These are phyloP conservation scores for Cryptosporidium sp. DNA, from an alignment of 169 alveolate species.

Conservation along the genomic window DNA sequence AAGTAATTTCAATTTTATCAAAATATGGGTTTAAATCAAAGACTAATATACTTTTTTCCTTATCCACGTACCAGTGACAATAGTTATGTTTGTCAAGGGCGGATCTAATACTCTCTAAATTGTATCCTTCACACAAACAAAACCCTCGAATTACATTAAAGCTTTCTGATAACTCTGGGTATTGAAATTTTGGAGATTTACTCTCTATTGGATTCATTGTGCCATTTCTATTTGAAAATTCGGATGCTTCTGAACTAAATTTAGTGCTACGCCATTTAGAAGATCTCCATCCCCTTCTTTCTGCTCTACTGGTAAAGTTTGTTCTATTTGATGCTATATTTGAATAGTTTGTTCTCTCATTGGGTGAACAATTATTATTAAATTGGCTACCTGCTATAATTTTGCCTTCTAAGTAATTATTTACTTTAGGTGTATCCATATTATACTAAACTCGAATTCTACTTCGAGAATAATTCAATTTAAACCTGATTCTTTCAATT, in stretches of 20 bases:
- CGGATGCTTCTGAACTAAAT: constrained; percentile 4
- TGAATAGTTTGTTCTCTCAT: not conserved
- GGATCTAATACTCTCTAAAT: constrained; percentile 32
- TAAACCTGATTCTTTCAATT: not conserved
- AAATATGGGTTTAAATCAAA: constrained; percentile 62
- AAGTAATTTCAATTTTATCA: constrained; percentile 57
- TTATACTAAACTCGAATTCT: not conserved
- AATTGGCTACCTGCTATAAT: not conserved
- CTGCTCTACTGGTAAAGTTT: not conserved
- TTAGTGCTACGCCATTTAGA: constrained; percentile 14
- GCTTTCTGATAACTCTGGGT: constrained; percentile 12
- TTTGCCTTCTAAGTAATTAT: not conserved
- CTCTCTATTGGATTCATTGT: not conserved
- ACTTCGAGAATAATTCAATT: not conserved
- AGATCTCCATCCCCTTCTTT: constrained; percentile 48
- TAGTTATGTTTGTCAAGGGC: constrained; percentile 62
- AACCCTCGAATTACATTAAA: constrained; percentile 68
- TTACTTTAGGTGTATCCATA: not conserved
- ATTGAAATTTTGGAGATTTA: not conserved
- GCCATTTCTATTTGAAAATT: not conserved
- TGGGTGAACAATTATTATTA: not conserved
- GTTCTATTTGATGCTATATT: not conserved
- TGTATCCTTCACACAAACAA: constrained; percentile 64
- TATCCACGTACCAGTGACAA: constrained; percentile 64
- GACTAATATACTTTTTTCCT: constrained; percentile 47